Conservation (phyloP, 2,329 filamentous ascomycete genomes). For the Endoconidiophora laricicola region DNA sequence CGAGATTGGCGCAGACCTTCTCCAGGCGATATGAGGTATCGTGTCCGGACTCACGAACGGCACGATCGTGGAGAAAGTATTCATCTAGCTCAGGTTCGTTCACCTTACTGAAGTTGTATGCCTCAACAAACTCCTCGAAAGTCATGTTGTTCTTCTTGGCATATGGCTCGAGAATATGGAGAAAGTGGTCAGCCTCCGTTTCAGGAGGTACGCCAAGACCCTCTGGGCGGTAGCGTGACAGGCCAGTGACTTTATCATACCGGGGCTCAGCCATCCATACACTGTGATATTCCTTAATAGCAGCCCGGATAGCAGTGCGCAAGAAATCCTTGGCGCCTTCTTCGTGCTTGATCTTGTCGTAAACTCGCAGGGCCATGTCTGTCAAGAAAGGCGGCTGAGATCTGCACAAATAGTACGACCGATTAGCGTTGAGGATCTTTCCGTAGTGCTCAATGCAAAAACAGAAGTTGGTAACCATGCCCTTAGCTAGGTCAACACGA, state of each 20-base stretch:
- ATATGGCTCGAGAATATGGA: slow-evolving; percentile 67
- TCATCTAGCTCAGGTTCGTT: slow-evolving; percentile 78
- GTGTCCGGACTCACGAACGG: slow-evolving; percentile 89
- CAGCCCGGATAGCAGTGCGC: slow-evolving; percentile 61
- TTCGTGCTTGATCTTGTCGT: slow-evolving; percentile 82
- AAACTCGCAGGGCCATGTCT: slow-evolving; percentile 89
- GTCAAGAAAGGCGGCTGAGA: slow-evolving; percentile 95
- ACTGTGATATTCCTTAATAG: slow-evolving; percentile 90
- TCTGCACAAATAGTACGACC: slow-evolving; percentile 85
- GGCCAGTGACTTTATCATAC: slow-evolving; percentile 56
- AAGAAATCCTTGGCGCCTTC: slow-evolving; percentile 68
- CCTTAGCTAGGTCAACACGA: slow-evolving; percentile 71
- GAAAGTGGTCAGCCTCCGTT: slow-evolving; percentile 76
- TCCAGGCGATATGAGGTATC: slow-evolving; percentile 93
- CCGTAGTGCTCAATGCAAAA: slow-evolving; percentile 98
- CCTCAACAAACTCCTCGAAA: slow-evolving; percentile 70
- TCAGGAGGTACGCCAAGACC: slow-evolving; percentile 79
- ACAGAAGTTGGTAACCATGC: slow-evolving; percentile 91
- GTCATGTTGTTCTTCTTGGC: slow-evolving; percentile 67
- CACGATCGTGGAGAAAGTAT: slow-evolving; percentile 91
- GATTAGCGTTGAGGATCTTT: slow-evolving; percentile 93
- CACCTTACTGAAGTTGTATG: slow-evolving; percentile 67
- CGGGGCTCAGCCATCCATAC: slow-evolving; percentile 74
- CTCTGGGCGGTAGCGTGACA: slow-evolving; percentile 72
- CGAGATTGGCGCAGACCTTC: slow-evolving; percentile 69